Evolutionary conservation across 352 stramenopile genomes (phyloP).

Genomic region (Pythium aquatile): DNA sequence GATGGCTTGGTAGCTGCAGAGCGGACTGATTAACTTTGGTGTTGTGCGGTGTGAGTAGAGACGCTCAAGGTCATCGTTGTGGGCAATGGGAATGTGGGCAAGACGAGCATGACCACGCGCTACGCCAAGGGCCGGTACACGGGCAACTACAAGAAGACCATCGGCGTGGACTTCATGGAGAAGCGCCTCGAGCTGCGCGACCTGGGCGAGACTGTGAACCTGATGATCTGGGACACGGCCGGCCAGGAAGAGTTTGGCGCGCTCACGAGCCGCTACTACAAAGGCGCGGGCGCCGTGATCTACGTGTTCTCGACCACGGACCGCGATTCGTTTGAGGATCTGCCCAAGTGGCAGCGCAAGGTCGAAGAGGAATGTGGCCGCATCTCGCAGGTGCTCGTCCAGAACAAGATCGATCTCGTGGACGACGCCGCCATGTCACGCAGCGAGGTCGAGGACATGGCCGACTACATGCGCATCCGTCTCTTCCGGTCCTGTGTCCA

Average conservation of each 20-base stretch:
- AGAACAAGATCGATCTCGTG: slow-evolving; percentile 76
- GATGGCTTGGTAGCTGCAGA: background rate
- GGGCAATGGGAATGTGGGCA: slow-evolving; percentile 82
- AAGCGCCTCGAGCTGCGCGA: slow-evolving; percentile 68
- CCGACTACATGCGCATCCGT: slow-evolving; percentile 49
- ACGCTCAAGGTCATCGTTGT: slow-evolving; percentile 84
- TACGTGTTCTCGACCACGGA: slow-evolving; percentile 80
- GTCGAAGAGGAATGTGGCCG: slow-evolving; percentile 65
- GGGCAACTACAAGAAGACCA: slow-evolving; percentile 83
- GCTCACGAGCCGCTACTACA: slow-evolving; percentile 82
- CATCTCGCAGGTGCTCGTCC: slow-evolving; percentile 66
- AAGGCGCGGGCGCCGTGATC: slow-evolving; percentile 63
- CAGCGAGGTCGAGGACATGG: slow-evolving; percentile 63
- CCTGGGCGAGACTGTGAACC: slow-evolving; percentile 56
- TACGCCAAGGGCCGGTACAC: slow-evolving; percentile 81
- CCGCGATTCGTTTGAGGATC: slow-evolving; percentile 65
- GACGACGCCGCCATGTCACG: slow-evolving; percentile 60
- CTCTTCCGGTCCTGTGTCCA: slow-evolving; percentile 68
- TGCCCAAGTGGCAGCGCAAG: slow-evolving; percentile 71
- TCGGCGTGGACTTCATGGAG: slow-evolving; percentile 85
- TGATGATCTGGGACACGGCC: slow-evolving; percentile 85
- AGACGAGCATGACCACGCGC: slow-evolving; percentile 79
- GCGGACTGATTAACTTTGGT: slow-evolving; percentile 3
- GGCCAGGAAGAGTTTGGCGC: slow-evolving; percentile 80
- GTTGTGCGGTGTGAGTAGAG: slow-evolving; percentile 30